Conservation (phyloP, 2,329 filamentous ascomycete species). For the Exophiala xenobiotica region DNA sequence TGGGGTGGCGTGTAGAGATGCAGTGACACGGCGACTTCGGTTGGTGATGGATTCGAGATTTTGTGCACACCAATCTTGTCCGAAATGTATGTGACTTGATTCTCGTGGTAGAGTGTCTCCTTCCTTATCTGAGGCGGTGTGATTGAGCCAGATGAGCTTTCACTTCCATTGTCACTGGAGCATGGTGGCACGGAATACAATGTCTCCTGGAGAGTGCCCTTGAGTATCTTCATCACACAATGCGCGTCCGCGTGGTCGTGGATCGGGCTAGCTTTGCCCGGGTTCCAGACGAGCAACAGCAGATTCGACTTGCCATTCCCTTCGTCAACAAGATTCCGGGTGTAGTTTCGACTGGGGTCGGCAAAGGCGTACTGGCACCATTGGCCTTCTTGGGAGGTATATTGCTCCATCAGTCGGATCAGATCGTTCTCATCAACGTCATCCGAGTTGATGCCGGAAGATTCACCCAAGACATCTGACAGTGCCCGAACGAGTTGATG, state of each 20-base stretch:
- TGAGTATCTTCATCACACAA: constrained; percentile 87
- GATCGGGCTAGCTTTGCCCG: constrained; percentile 77
- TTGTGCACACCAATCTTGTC: constrained; percentile 82
- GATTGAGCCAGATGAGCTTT: constrained; percentile 44
- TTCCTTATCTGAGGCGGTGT: constrained; percentile 64
- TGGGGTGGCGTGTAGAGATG: constrained; percentile 90
- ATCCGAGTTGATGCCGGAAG: constrained; percentile 76
- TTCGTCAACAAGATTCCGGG: constrained; percentile 83
- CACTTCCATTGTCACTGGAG: constrained; percentile 27
- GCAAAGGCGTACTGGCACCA: constrained; percentile 75
- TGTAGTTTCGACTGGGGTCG: constrained; percentile 72
- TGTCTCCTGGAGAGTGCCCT: constrained; percentile 76
- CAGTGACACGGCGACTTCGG: constrained; percentile 74
- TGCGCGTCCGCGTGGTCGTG: constrained; percentile 89
- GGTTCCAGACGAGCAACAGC: constrained; percentile 67
- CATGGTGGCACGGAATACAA: constrained; percentile 70
- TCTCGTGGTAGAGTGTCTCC: constrained; percentile 65
- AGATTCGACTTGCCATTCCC: constrained; percentile 80
- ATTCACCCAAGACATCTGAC: constrained; percentile 72
- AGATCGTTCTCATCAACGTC: constrained; percentile 76
- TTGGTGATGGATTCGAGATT: constrained; percentile 68
- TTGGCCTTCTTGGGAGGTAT: constrained; percentile 65
- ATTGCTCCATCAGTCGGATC: constrained; percentile 69
- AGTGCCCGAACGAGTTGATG: constrained; percentile 71
- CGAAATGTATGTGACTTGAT: constrained; percentile 85